These are phyloP conservation scores for Vicia sativa DNA, from an alignment of 306 rosid species.

Conservation along the genomic window DNA sequence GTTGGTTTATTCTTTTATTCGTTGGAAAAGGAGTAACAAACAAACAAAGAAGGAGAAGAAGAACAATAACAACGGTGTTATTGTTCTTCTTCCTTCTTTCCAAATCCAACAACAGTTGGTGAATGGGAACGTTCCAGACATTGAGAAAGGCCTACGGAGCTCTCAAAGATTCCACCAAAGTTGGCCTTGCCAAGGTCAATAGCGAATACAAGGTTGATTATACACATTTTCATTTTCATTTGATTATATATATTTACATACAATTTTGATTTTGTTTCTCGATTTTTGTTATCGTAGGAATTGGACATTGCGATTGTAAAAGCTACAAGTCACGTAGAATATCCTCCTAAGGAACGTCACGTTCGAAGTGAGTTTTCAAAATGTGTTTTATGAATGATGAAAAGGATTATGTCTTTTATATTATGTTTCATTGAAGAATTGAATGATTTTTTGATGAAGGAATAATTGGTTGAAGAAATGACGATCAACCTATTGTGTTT, in stretches of 20 bases:
- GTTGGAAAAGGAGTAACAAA: slow-evolving; percentile 44
- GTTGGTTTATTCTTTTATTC: slow-evolving; percentile 35
- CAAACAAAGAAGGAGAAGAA: slow-evolving; percentile 37
- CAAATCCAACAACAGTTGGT: slow-evolving; percentile 8
- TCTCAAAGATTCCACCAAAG: slow-evolving; percentile 90
- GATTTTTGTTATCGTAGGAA: slow-evolving; percentile 50
- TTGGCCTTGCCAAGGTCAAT: slow-evolving; percentile 96
- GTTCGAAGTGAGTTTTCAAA: slow-evolving; percentile 68
- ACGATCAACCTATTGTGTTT: neutral
- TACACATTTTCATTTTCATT: neutral
- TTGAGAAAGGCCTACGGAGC: slow-evolving; percentile 92
- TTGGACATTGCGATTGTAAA: slow-evolving; percentile 92
- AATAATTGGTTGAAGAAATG: neutral
- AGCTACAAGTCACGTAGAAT: slow-evolving; percentile 89
- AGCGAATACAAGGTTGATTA: slow-evolving; percentile 79
- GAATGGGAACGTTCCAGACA: slow-evolving; percentile 80
- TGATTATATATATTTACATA: neutral
- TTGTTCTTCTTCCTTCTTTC: slow-evolving; percentile 46
- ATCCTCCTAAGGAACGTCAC: slow-evolving; percentile 95
- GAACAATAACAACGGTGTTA: slow-evolving; percentile 47
- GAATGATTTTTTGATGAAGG: neutral
- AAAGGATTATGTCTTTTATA: neutral
- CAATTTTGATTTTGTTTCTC: neutral
- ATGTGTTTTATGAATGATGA: slow-evolving; percentile 9
- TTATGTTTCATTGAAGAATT: slow-evolving; percentile 17